These are phyloP conservation scores for Myochromella boudieri DNA, from an alignment of 768 basidiomycete species.

Conservation along the genomic window DNA sequence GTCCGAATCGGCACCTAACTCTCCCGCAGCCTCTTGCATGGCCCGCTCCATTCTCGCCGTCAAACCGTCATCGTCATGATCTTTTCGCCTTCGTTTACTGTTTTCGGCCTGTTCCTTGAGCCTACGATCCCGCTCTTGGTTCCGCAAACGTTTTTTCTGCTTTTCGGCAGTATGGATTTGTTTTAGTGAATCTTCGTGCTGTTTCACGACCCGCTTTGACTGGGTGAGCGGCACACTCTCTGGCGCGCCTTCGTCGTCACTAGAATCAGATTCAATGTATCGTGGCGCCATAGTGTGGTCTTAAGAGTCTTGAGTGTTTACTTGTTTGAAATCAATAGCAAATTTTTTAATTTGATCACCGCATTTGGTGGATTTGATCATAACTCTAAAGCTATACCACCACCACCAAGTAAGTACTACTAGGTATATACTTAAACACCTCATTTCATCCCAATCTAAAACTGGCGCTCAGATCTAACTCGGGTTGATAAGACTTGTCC, in stretches of 20 bases:
- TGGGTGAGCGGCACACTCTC: constrained; percentile 21
- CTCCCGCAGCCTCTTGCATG: constrained; percentile 20
- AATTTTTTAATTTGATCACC: too few species aligned
- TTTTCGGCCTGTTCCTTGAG: constrained; percentile 20
- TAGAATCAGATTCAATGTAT: constrained; percentile 11
- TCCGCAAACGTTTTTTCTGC: constrained; percentile 15
- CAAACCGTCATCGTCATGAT: constrained; percentile 7
- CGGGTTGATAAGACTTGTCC: too few species aligned
- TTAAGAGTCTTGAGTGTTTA: not conserved
- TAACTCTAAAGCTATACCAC: too few species aligned
- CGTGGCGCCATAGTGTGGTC: constrained; percentile 8
- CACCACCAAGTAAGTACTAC: too few species aligned
- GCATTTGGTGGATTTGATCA: too few species aligned
- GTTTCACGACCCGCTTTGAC: constrained; percentile 17
- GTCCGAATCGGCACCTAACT: constrained; percentile 20
- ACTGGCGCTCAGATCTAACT: too few species aligned
- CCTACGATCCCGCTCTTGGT: constrained; percentile 18
- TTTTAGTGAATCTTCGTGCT: constrained; percentile 13
- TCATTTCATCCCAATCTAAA: too few species aligned
- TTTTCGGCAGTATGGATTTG: constrained; percentile 16
- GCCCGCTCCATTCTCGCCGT: constrained; percentile 18
- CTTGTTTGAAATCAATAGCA: too few species aligned
- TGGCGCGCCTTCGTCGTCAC: constrained; percentile 22
- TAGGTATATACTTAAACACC: too few species aligned
- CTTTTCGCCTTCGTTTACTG: constrained; percentile 14